Conservation (phyloP, 768 basidiomycete genomes). For the Boletus sensibilis region DNA sequence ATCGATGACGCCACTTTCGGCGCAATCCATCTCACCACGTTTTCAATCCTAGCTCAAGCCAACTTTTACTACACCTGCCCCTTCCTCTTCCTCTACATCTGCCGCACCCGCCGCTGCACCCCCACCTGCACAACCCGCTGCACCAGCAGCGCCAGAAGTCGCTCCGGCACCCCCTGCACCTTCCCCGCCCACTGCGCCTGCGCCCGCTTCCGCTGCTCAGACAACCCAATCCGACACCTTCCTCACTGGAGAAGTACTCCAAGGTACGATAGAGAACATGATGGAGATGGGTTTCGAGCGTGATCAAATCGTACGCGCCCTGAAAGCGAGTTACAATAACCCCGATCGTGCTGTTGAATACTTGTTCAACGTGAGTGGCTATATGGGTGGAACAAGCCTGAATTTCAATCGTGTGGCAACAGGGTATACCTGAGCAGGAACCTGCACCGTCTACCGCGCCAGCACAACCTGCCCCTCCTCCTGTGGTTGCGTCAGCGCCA, state of each 20-base stretch:
- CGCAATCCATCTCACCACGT: conserved; percentile 1
- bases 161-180: conserved; percentile 35
- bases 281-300: conserved; percentile 91
- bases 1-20: conserved; percentile 12
- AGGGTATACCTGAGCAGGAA: conserved; percentile 72
- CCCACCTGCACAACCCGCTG: conserved; percentile 26
- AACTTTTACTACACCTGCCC: conserved; percentile 29
- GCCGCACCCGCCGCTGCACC: not conserved
- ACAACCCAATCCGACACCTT: conserved; percentile 47
- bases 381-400: not conserved
- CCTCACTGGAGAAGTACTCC: conserved; percentile 72
- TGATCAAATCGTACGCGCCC: conserved; percentile 79
- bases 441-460: conserved; percentile 42
- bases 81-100: conserved; percentile 26
- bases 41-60: conserved; percentile 51
- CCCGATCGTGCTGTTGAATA: conserved; percentile 99
- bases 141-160: conserved; percentile 32
- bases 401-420: conserved; percentile 11
- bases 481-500: conserved; percentile 36
- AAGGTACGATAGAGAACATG: conserved; percentile 79
- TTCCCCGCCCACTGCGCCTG: conserved; percentile 32
- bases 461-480: conserved; percentile 36
- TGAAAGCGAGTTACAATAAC: conserved; percentile 96
- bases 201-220: conserved; percentile 30
- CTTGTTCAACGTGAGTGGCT: conserved; percentile 73